These are phyloP conservation scores for Noccaea caerulescens DNA, from an alignment of 345 rosid species.

Conservation along the genomic window DNA sequence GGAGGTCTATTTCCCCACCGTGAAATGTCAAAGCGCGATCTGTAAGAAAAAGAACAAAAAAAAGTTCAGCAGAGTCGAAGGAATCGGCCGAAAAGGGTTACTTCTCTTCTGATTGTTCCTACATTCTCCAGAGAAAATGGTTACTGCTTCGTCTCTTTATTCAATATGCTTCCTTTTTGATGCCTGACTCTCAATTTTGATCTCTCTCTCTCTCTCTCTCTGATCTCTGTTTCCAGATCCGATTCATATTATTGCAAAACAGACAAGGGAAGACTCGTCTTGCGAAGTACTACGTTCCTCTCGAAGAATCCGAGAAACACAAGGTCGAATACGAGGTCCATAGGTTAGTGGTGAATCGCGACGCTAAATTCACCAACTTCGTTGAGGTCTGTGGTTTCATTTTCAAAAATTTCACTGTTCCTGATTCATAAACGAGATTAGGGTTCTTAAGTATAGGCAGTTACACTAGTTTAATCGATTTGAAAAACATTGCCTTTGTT, in stretches of 20 bases:
- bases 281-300: conserved; percentile 96
- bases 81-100: not conserved
- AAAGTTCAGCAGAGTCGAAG: not conserved
- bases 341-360: conserved; percentile 94
- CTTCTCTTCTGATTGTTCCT: conserved; percentile 23
- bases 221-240: conserved; percentile 66
- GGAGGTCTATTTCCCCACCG: not conserved
- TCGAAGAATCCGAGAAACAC: conserved; percentile 98
- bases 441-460: not conserved
- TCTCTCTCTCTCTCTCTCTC: not conserved
- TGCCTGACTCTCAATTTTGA: conserved; percentile 8
- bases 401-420: not conserved
- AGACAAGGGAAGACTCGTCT: conserved; percentile 99
- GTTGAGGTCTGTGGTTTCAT: conserved; percentile 70
- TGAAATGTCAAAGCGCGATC: conserved; percentile 14
- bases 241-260: conserved; percentile 94
- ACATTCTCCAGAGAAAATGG: conserved; percentile 41
- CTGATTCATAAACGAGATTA: not conserved
- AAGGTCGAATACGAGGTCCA: conserved; percentile 99
- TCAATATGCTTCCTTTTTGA: not conserved
- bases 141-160: conserved; percentile 17
- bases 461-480: not conserved
- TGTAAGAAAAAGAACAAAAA: not conserved
- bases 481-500: not conserved
- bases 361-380: conserved; percentile 91